These are phyloP conservation scores for Coemansia brasiliensis DNA, from an alignment of 192 early-diverging fungal species.

Conservation along the genomic window DNA sequence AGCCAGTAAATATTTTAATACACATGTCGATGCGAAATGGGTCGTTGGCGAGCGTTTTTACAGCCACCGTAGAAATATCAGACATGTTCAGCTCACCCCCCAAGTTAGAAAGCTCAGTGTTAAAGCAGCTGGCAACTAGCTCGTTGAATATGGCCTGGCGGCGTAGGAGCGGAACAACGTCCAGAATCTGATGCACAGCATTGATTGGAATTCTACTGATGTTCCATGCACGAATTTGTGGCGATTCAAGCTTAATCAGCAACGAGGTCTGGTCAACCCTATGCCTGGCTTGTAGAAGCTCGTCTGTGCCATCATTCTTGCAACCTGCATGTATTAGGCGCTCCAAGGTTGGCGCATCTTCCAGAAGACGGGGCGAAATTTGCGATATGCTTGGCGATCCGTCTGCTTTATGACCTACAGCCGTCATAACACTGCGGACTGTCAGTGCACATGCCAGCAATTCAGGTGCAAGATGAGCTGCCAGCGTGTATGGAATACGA, in stretches of 20 bases:
- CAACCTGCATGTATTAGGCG: constrained; percentile 7
- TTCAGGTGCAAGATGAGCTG: constrained; percentile 25
- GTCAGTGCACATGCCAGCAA: constrained; percentile 46
- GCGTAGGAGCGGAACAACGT: constrained; percentile 28
- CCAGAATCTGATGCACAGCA: constrained; percentile 17
- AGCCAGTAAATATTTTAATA: neutral
- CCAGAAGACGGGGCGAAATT: constrained; percentile 41
- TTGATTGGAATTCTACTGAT: constrained; percentile 31
- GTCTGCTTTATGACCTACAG: neutral
- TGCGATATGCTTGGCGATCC: neutral
- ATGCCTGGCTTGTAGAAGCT: neutral
- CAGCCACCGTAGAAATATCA: neutral
- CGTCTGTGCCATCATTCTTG: neutral
- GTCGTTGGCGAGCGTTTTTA: constrained; percentile 38
- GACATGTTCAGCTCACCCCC: neutral
- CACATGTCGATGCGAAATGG: constrained; percentile 49
- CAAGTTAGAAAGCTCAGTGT: neutral
- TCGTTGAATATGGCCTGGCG: constrained; percentile 50
- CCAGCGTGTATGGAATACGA: constrained; percentile 39
- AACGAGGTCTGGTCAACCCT: neutral
- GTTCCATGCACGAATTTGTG: constrained; percentile 51
- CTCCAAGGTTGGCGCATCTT: constrained; percentile 50
- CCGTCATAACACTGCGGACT: constrained; percentile 31
- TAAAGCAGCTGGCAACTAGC: constrained; percentile 38
- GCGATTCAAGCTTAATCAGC: constrained; percentile 10